Evolutionary conservation across 306 rosid species (phyloP).

Genomic region (Cicer yamashitae): DNA sequence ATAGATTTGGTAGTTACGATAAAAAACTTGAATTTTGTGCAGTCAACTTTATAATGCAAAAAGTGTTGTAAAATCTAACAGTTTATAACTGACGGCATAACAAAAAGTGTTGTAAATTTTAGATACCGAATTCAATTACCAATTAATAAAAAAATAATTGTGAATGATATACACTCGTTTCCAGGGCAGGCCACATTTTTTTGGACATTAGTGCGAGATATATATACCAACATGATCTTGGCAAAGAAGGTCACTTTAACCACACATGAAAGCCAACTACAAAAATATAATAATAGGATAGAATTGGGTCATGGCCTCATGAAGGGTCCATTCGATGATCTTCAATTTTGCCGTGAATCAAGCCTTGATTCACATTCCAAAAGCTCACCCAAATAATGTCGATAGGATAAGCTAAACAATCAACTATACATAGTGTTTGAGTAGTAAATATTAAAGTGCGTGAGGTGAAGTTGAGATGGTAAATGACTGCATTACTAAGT

Average conservation of each 20-base stretch:
- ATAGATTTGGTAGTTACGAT: conserved; percentile 44
- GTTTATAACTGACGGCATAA: no score
- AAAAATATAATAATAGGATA: conserved; percentile 26
- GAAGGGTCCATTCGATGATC: conserved; percentile 42
- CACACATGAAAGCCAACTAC: conserved; percentile 13
- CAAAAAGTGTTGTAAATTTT: no score
- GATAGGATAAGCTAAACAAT: not conserved
- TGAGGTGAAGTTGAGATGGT: not conserved
- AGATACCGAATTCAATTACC: no score
- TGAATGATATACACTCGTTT: not conserved
- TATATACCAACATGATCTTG: conserved; percentile 19
- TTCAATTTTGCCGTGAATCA: conserved; percentile 41
- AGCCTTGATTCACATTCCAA: conserved; percentile 30
- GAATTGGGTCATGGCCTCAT: conserved; percentile 26
- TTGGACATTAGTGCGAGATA: conserved; percentile 30
- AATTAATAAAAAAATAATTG: not conserved
- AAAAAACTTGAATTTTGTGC: no score
- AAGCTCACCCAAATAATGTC: conserved; percentile 24
- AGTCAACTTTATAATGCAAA: no score
- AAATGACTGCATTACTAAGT: no score
- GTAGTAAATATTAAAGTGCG: not conserved
- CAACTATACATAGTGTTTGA: not conserved
- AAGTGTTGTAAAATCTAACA: no score
- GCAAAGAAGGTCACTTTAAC: not conserved
- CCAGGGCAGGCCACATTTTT: not conserved